phyloP scores from a whole-genome alignment of 208 protist genomes.

The Trypanosoma lewisi region DNA sequence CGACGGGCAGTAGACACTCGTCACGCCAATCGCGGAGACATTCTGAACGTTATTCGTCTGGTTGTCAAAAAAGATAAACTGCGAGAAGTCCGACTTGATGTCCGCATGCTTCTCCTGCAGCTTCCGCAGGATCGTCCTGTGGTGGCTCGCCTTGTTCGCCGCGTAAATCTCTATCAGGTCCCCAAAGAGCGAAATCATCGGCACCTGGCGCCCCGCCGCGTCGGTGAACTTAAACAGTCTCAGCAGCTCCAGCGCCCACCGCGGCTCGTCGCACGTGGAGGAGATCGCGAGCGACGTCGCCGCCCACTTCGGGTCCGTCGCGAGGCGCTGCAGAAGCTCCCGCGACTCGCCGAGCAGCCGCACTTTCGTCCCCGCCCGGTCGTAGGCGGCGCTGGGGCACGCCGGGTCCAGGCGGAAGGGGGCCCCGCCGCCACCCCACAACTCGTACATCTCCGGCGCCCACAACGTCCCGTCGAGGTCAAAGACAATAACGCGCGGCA shows the following conservation, averaged over 20 bases:
- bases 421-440: constrained; percentile 64
- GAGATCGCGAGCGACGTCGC: constrained; percentile 72
- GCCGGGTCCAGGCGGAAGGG: constrained; percentile 58
- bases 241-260: constrained; percentile 80
- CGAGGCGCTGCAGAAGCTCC: constrained; percentile 56
- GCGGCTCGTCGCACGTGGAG: constrained; percentile 84
- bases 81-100: constrained; percentile 48
- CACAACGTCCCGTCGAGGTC: constrained; percentile 91
- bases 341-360: constrained; percentile 78
- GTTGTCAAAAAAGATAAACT: constrained; percentile 93
- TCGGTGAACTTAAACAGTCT: constrained; percentile 56
- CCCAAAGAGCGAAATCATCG: constrained; percentile 71
- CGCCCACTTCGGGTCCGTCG: constrained; percentile 43
- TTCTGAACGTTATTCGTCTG: constrained; percentile 75
- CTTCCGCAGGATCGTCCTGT: constrained; percentile 50
- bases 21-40: constrained; percentile 74
- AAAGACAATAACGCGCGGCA: constrained; percentile 84
- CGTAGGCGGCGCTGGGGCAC: constrained; percentile 52
- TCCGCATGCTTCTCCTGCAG: constrained; percentile 29
- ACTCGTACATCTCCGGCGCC: constrained; percentile 89
- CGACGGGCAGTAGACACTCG: constrained; percentile 70
- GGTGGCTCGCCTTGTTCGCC: constrained; percentile 68
- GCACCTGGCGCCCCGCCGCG: constrained; percentile 27
- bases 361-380: constrained; percentile 53
- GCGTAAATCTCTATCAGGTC: constrained; percentile 78